Conservation (phyloP, 2,329 filamentous ascomycete genomes). For the Huntiella decipiens region DNA sequence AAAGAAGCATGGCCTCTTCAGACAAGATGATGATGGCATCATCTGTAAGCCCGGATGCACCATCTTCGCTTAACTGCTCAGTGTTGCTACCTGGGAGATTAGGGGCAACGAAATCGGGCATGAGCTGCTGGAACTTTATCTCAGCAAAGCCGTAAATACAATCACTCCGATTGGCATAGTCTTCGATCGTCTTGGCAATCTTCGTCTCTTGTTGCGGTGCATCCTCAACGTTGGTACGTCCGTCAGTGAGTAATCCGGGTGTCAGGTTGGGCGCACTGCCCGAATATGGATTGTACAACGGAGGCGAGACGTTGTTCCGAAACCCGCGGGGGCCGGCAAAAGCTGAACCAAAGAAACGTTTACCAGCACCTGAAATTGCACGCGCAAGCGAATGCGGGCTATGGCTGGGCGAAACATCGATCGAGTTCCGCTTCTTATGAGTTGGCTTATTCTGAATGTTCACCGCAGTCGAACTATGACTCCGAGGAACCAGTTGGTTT, state of each 20-base stretch:
- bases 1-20: slow-evolving; percentile 86
- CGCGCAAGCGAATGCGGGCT: slow-evolving; percentile 75
- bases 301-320: slow-evolving; percentile 50
- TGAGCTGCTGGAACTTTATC: slow-evolving; percentile 95
- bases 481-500: slow-evolving; percentile 18
- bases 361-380: slow-evolving; percentile 81
- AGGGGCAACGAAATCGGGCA: slow-evolving; percentile 48
- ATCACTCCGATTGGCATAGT: slow-evolving; percentile 80
- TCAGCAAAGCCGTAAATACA: slow-evolving; percentile 96
- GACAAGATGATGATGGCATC: slow-evolving; percentile 76
- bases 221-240: slow-evolving; percentile 31
- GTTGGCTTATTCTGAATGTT: slow-evolving; percentile 54
- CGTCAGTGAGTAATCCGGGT: slow-evolving; percentile 47
- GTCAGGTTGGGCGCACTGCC: slow-evolving; percentile 33
- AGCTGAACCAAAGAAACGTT: slow-evolving; percentile 52
- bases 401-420: slow-evolving; percentile 7
- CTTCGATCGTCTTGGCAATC: slow-evolving; percentile 68
- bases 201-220: slow-evolving; percentile 21
- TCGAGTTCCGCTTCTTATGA: slow-evolving; percentile 24
- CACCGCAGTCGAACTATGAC: slow-evolving; percentile 32
- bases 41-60: slow-evolving; percentile 50
- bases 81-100: slow-evolving; percentile 31
- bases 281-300: slow-evolving; percentile 60
- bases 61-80: slow-evolving; percentile 22
- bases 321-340: slow-evolving; percentile 44